A percentile compares a stretch with the other conserved stretches of the same genome.
These are phyloP conservation scores for Oldenlandia corymbosa DNA, from an alignment of 257 asterid species.

Conservation along the genomic window DNA sequence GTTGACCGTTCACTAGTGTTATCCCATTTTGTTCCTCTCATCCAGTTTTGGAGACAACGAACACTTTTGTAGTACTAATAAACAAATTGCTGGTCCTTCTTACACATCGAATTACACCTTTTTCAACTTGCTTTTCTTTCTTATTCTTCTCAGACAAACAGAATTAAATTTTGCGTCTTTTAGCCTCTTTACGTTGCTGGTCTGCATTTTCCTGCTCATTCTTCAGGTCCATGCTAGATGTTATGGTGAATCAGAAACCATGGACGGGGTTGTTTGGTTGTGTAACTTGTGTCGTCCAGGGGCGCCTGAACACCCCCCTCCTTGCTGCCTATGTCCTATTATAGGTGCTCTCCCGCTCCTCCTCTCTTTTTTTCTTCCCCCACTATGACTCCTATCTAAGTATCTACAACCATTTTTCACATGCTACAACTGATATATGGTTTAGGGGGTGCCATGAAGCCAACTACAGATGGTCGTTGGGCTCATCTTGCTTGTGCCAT, in stretches of 20 bases:
- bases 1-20: no score
- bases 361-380: constrained; percentile 9
- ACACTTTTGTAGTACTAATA: not conserved
- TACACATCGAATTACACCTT: no score
- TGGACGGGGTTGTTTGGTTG: constrained; percentile 85
- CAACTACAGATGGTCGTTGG: constrained; percentile 98
- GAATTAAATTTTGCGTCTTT: not conserved
- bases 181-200: constrained; percentile 3
- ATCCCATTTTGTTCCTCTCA: not conserved
- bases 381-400: constrained; percentile 6
- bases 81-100: not conserved
- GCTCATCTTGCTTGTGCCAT: constrained; percentile 99
- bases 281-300: constrained; percentile 98
- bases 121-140: not conserved
- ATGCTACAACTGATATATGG: constrained; percentile 16
- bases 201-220: constrained; percentile 19
- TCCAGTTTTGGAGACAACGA: not conserved
- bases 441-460: constrained; percentile 99
- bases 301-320: constrained; percentile 77
- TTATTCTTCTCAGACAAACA: not conserved
- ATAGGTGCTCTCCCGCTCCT: constrained; percentile 42
- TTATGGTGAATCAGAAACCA: constrained; percentile 86
- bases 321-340: constrained; percentile 91
- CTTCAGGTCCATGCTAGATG: constrained; percentile 96
- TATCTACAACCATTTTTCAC: not conserved